Evolutionary conservation across 1,139 yeast species (phyloP).

Genomic region (Geotrichum bryndzae): DNA sequence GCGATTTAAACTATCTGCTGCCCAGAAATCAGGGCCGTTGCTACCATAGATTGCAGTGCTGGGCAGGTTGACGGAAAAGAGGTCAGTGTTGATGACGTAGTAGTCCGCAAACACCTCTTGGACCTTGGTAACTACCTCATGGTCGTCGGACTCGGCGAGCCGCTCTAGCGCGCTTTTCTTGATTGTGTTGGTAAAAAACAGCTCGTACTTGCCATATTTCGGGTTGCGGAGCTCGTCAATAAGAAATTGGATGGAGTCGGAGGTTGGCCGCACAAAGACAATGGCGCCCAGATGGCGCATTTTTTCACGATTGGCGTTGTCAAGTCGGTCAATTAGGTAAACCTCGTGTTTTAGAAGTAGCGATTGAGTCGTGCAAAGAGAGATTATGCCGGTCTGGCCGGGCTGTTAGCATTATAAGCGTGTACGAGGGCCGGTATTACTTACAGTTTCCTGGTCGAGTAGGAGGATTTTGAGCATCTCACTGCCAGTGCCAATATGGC

Average conservation of each 20-base stretch:
- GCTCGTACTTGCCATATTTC: slow-evolving; percentile 67
- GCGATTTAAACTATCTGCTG: slow-evolving; percentile 44
- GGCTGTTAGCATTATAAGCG: neutral
- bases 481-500: slow-evolving; percentile 30
- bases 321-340: slow-evolving; percentile 67
- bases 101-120: slow-evolving; percentile 84
- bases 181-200: slow-evolving; percentile 70
- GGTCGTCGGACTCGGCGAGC: slow-evolving; percentile 84
- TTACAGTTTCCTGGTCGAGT: slow-evolving; percentile 62
- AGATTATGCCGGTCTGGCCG: slow-evolving; percentile 57
- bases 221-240: slow-evolving; percentile 68
- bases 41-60: slow-evolving; percentile 26
- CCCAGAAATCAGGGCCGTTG: slow-evolving; percentile 41
- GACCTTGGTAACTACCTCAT: slow-evolving; percentile 69
- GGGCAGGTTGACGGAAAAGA: slow-evolving; percentile 47
- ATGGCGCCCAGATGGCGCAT: slow-evolving; percentile 82
- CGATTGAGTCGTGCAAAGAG: slow-evolving; percentile 84
- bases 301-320: slow-evolving; percentile 59
- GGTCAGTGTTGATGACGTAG: slow-evolving; percentile 60
- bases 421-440: slow-evolving; percentile 11
- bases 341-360: slow-evolving; percentile 75
- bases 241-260: slow-evolving; percentile 54
- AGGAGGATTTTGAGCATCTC: slow-evolving; percentile 65
- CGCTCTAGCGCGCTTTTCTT: slow-evolving; percentile 73
- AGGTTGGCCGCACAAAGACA: slow-evolving; percentile 69